Evolutionary conservation across 352 stramenopile species (phyloP), one percentile per base, ranked within the genome.

Genomic region (Phytophthora kernoviae): DNA sequence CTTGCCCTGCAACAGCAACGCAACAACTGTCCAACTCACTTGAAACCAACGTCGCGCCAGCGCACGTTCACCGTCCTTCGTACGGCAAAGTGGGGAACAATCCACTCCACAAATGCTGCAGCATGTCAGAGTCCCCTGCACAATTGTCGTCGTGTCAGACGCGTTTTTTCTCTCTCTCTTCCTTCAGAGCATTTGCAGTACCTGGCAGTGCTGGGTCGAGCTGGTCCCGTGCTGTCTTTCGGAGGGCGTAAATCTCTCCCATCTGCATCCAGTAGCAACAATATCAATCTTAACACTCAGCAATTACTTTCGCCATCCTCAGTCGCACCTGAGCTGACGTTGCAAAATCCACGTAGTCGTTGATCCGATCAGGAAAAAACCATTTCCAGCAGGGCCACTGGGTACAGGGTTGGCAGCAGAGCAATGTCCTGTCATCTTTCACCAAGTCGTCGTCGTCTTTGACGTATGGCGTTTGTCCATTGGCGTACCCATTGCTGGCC

Each of bases 301-400:
- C 42, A 10, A 9, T 49, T 12, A 5, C 24, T 49, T 49, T 24
- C 8, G 46, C 0, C 2, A 20, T 12, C 34, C 0, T 17, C 7
- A 41, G 8, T 33, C 18, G 6, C 48, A 90, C 77, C 65, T 84
- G 70, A 14, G 78, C 77, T 5, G 77, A 73, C 18, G 71, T 73
- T 5, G 69, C 78, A 71, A 90, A 90, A 58, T 90, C 80, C 39
- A 87, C 80, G 54, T 90, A 90, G 45, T 85, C 80, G 1, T 54
- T 50, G 32, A 88, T 73, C 1, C 74, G 77, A 1, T 85, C 68
- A 0, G 77, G 75, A 27, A 87, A 81, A 51, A 86, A 37, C 77
- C 77, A 87, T 18, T 84, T 83, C 80, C 77, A 87, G 70, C 80
- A 90, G 12, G 54, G 64, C 77, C 67, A 85, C 9, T 79, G 62